A percentile compares a stretch with the other conserved stretches of the same genome.
phyloP scores from a whole-genome alignment of 1,139 yeast genomes.

The Fermentozyma sake region DNA sequence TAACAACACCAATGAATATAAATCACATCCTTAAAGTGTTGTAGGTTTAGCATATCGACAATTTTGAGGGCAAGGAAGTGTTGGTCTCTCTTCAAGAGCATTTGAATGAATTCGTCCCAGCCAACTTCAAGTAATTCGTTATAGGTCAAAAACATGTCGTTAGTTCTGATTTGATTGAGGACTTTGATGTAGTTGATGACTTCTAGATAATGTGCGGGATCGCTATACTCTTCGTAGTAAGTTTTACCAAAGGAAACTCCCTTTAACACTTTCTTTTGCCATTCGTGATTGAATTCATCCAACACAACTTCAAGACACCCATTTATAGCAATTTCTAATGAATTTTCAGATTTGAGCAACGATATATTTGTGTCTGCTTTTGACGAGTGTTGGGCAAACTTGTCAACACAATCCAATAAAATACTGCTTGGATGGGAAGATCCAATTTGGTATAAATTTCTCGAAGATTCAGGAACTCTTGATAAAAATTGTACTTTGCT shows the following conservation, averaged over 20 bases:
- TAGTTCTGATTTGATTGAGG: conserved; percentile 61
- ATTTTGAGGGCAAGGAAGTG: conserved; percentile 65
- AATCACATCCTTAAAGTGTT: conserved; percentile 48
- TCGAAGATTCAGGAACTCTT: conserved; percentile 56
- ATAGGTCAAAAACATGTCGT: conserved; percentile 60
- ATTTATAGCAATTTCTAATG: conserved; percentile 59
- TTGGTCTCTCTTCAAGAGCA: conserved; percentile 56
- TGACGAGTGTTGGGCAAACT: conserved; percentile 65
- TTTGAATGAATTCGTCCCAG: conserved; percentile 49
- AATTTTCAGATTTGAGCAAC: conserved; percentile 51
- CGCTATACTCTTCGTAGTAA: conserved; percentile 43
- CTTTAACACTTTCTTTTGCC: conserved; percentile 76
- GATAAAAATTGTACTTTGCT: conserved; percentile 59
- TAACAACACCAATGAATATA: conserved; percentile 81
- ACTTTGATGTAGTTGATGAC: conserved; percentile 61
- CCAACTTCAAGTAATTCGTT: conserved; percentile 48
- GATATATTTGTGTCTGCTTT: conserved; percentile 74
- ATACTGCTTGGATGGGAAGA: conserved; percentile 82
- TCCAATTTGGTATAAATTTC: conserved; percentile 73
- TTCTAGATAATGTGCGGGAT: conserved; percentile 58
- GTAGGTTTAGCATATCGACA: conserved; percentile 45
- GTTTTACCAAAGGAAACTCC: conserved; percentile 90
- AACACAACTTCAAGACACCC: conserved; percentile 73
- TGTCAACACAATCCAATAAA: conserved; percentile 75
- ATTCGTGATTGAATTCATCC: conserved; percentile 67